A percentile compares a stretch with the other conserved stretches of the same genome.
Evolutionary conservation across 2,329 filamentous ascomycete species (phyloP).

Genomic region (Ophiostoma himal-ulmi): DNA sequence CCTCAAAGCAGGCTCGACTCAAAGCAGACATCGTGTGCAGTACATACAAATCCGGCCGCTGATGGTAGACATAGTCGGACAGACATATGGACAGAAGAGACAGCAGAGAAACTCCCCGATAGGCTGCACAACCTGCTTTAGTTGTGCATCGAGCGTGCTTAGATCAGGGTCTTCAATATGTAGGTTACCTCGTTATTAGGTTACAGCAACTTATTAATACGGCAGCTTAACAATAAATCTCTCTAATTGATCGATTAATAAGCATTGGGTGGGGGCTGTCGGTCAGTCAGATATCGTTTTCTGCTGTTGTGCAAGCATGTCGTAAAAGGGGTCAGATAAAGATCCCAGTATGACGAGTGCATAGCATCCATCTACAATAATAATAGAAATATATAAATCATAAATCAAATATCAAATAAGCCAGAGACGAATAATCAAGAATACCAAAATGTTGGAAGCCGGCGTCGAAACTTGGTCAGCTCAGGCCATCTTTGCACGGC

Average conservation of each 20-base stretch:
- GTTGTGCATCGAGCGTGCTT: neutral
- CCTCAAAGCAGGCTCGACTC: neutral
- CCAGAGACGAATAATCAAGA: neutral
- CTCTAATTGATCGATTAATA: neutral
- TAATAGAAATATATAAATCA: neutral
- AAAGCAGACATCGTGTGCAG: neutral
- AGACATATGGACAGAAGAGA: neutral
- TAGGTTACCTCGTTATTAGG: neutral
- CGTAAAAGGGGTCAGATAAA: neutral
- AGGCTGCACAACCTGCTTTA: neutral
- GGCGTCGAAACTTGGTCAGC: constrained; percentile 24
- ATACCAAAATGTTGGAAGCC: constrained; percentile 24
- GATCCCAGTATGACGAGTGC: neutral
- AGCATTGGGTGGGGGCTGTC: neutral
- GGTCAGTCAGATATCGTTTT: neutral
- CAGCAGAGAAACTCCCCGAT: neutral
- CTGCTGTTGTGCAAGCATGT: neutral
- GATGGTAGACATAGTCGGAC: neutral
- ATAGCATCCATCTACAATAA: neutral
- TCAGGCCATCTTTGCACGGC: constrained; percentile 22
- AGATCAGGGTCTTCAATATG: neutral
- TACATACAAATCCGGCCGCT: neutral
- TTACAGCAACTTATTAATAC: too few species aligned
- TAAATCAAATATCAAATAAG: neutral
- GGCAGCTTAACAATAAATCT: too few species aligned